phyloP scores from a whole-genome alignment of 495 filamentous ascomycete genomes.

The Penicillium paxilli region DNA sequence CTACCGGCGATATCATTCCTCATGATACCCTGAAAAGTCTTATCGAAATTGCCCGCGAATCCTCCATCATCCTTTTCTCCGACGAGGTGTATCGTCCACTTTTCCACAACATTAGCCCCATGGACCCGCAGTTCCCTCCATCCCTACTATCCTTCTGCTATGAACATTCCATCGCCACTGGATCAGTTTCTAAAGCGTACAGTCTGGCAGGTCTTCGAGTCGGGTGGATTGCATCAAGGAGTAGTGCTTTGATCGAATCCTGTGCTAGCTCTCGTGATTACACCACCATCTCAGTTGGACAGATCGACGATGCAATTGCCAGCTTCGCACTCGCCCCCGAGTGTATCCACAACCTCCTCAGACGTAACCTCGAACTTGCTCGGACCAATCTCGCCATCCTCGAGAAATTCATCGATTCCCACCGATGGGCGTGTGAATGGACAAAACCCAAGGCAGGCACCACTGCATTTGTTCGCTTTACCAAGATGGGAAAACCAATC shows the following conservation, averaged over 20 bases:
- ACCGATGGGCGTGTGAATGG: conserved; percentile 67
- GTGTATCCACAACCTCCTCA: conserved; percentile 66
- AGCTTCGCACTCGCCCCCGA: conserved; percentile 65
- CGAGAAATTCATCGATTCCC: conserved; percentile 64
- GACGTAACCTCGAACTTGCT: conserved; percentile 70
- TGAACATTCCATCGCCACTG: conserved; percentile 67
- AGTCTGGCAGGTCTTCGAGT: conserved; percentile 79
- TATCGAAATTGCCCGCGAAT: conserved; percentile 60
- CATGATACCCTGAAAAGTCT: conserved; percentile 59
- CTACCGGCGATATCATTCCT: conserved; percentile 73
- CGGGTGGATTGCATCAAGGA: conserved; percentile 79
- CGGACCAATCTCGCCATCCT: conserved; percentile 68
- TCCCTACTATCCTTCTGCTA: conserved; percentile 74
- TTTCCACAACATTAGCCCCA: conserved; percentile 71
- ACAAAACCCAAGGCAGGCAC: conserved; percentile 79
- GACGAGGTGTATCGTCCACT: conserved; percentile 90
- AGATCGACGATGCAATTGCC: conserved; percentile 80
- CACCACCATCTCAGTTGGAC: conserved; percentile 82
- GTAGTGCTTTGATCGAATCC: conserved; percentile 61
- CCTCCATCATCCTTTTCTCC: conserved; percentile 66
- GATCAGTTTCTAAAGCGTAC: conserved; percentile 86
- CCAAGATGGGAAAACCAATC: conserved; percentile 60
- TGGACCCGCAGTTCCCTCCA: conserved; percentile 59
- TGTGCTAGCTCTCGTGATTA: conserved; percentile 71
- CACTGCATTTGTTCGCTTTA: conserved; percentile 76